A percentile compares a stretch with the other conserved stretches of the same genome.
Evolutionary conservation across 1,284 basidiomycete genomes (phyloP).

Genomic region (Cutaneotrichosporon daszewskae): DNA sequence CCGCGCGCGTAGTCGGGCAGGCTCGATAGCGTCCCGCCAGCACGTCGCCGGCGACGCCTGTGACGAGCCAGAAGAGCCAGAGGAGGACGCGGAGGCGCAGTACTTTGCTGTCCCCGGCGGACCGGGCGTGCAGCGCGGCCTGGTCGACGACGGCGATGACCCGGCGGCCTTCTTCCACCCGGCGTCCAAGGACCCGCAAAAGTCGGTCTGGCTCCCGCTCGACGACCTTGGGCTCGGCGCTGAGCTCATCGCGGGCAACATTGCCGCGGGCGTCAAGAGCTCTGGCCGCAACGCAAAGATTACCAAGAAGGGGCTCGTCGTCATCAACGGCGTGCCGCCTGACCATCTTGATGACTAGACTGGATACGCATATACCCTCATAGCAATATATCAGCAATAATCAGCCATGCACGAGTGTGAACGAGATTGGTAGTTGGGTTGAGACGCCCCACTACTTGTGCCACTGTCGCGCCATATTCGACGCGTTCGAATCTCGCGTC

Average conservation of each 20-base stretch:
- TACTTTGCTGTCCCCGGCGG: constrained; percentile 44
- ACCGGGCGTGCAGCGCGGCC: constrained; percentile 25
- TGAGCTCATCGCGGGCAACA: constrained; percentile 60
- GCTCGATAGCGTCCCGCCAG: neutral
- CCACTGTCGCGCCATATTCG: too few relatives aligned
- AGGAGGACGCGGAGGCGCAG: constrained; percentile 19
- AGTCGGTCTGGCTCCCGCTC: constrained; percentile 71
- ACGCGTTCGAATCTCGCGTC: too few relatives aligned
- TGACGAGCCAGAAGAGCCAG: constrained; percentile 1
- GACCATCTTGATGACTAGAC: constrained; percentile 15
- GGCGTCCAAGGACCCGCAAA: constrained; percentile 65
- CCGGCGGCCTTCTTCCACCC: constrained; percentile 66
- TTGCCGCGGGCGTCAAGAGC: constrained; percentile 57
- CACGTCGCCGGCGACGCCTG: neutral
- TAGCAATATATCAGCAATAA: too few relatives aligned
- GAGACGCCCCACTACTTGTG: too few relatives aligned
- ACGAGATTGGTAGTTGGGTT: too few relatives aligned
- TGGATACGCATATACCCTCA: too few relatives aligned
- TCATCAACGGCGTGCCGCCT: constrained; percentile 49
- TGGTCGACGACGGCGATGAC: constrained; percentile 26
- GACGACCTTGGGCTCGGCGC: constrained; percentile 63
- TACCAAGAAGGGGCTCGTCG: constrained; percentile 56
- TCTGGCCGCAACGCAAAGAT: constrained; percentile 58
- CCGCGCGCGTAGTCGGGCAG: neutral
- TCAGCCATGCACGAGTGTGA: too few relatives aligned